Conservation (phyloP, 768 basidiomycete species). For the Mycena sanguinolenta region DNA sequence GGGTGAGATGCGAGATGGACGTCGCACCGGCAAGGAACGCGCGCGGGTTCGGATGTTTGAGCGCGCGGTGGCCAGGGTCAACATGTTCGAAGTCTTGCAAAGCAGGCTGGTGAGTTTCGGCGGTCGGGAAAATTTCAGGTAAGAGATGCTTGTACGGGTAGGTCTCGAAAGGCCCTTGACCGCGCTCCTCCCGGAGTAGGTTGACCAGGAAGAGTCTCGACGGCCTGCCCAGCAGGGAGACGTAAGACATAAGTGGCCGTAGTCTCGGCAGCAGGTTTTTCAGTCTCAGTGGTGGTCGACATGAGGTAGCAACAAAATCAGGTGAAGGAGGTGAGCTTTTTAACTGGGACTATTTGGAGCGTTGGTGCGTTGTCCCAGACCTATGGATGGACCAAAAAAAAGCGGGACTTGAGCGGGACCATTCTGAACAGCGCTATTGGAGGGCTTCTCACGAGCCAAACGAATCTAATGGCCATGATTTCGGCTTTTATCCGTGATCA, state of each 20-base stretch:
- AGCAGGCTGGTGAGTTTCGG: slow-evolving; percentile 56
- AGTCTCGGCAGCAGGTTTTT: slow-evolving; percentile 4
- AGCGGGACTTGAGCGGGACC: neutral
- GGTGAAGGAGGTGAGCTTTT: neutral
- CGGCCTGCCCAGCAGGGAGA: slow-evolving; percentile 5
- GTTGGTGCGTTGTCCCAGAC: slow-evolving; percentile 7
- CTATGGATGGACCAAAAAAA: neutral
- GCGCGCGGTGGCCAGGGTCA: slow-evolving; percentile 70
- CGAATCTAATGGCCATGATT: neutral
- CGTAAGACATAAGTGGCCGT: slow-evolving; percentile 21
- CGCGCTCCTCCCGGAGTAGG: slow-evolving; percentile 34
- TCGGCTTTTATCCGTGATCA: neutral
- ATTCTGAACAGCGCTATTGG: slow-evolving; percentile 3
- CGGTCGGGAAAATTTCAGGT: slow-evolving; percentile 56
- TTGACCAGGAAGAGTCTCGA: slow-evolving; percentile 23
- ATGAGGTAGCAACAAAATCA: neutral
- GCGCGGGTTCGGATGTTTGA: slow-evolving; percentile 62
- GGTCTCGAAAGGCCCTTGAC: slow-evolving; percentile 35
- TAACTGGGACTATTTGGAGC: neutral
- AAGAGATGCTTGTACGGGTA: slow-evolving; percentile 67
- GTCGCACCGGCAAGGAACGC: slow-evolving; percentile 63
- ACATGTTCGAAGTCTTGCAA: slow-evolving; percentile 68
- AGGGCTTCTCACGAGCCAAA: neutral
- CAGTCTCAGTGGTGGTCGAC: slow-evolving; percentile 4
- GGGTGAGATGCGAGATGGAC: slow-evolving; percentile 61